These are phyloP conservation scores for Aspergillus niger DNA, from an alignment of 2,329 filamentous ascomycete genomes.

Conservation along the genomic window DNA sequence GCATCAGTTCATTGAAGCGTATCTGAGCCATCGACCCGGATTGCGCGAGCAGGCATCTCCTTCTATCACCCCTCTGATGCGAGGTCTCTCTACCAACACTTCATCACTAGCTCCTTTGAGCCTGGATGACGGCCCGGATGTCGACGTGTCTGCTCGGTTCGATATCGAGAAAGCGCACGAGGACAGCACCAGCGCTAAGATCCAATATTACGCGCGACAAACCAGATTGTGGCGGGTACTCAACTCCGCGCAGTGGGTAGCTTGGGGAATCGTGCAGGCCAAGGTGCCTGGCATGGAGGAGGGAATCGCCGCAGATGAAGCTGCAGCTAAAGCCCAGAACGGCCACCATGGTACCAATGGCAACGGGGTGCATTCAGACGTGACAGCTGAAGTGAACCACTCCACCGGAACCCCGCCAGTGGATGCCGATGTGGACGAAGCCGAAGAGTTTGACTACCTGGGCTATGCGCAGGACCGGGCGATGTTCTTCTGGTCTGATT, in stretches of 20 bases:
- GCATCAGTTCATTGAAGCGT: constrained; percentile 79
- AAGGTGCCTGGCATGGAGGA: constrained; percentile 73
- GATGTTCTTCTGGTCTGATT: constrained; percentile 93
- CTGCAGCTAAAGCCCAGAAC: constrained; percentile 22
- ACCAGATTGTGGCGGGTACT: constrained; percentile 82
- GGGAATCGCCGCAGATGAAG: constrained; percentile 27
- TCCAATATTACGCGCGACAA: constrained; percentile 73
- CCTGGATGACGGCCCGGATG: constrained; percentile 69
- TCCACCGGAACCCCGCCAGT: constrained; percentile 28
- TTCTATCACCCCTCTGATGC: constrained; percentile 46
- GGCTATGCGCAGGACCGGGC: constrained; percentile 87
- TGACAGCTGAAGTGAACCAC: constrained; percentile 10
- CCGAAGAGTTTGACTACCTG: constrained; percentile 89
- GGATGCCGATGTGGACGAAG: constrained; percentile 57
- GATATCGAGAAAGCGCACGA: constrained; percentile 66
- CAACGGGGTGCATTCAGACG: constrained; percentile 11
- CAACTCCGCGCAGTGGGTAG: constrained; percentile 87
- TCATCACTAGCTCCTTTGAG: constrained; percentile 65
- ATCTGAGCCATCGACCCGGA: constrained; percentile 77
- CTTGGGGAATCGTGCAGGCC: constrained; percentile 95
- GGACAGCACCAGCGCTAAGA: constrained; percentile 65
- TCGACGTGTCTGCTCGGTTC: constrained; percentile 51
- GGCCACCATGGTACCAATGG: constrained; percentile 9
- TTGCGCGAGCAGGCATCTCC: constrained; percentile 28
- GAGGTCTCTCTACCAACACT: constrained; percentile 55